These are phyloP conservation scores for Aspergillus sergii DNA, from an alignment of 2,329 filamentous ascomycete species.

Conservation along the genomic window DNA sequence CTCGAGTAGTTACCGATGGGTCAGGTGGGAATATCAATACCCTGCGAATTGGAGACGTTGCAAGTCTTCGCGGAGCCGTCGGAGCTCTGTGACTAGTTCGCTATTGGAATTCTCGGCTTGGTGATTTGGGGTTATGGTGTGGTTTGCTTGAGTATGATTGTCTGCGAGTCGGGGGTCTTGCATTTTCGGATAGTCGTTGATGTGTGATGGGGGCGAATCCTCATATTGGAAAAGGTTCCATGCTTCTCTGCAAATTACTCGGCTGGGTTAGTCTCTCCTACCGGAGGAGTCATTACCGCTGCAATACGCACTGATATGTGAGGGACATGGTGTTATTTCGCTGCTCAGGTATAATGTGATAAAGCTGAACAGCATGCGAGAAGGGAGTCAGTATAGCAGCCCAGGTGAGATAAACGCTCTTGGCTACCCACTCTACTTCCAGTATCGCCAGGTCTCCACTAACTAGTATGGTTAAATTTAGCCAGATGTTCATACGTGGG, in stretches of 20 bases:
- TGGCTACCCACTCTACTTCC: neutral
- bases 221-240: neutral
- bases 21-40: neutral
- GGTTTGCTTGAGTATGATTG: neutral
- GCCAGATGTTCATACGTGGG: neutral
- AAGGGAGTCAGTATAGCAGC: no score
- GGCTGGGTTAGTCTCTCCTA: neutral
- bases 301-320: neutral
- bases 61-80: neutral
- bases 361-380: neutral
- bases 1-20: neutral
- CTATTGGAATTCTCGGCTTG: neutral
- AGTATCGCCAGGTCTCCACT: neutral
- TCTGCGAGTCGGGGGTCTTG: neutral
- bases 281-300: neutral
- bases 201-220: neutral
- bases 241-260: neutral
- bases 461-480: neutral
- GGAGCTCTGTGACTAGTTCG: neutral
- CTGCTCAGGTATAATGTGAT: neutral
- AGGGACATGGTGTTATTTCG: neutral
- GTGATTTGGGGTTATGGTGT: neutral
- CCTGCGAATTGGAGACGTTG: neutral
- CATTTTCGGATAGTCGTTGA: neutral
- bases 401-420: no score